Percentiles rank a stretch among this genome's conserved stretches.
phyloP scores from a whole-genome alignment of 192 early-diverging fungal genomes.

The Mortierella antarctica region DNA sequence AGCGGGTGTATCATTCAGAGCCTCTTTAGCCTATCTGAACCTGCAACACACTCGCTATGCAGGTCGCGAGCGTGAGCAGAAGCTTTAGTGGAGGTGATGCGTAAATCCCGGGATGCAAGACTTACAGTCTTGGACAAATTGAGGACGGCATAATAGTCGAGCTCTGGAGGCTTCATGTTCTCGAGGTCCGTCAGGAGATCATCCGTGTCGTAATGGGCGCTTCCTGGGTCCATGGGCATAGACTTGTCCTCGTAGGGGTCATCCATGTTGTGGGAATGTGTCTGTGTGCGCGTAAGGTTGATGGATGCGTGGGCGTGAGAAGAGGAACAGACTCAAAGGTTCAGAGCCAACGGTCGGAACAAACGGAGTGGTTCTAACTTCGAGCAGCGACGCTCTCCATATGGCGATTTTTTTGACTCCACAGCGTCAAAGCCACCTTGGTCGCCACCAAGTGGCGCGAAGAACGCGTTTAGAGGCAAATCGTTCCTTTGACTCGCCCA shows the following conservation, averaged over 20 bases:
- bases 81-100: background rate
- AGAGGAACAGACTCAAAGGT: background rate
- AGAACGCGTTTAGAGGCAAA: too few species aligned
- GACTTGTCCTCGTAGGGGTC: constrained; percentile 54
- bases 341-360: too few species aligned
- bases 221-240: constrained; percentile 32
- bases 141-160: constrained; percentile 74
- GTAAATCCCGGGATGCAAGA: background rate
- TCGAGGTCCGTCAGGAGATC: constrained; percentile 44
- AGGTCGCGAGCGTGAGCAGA: too few species aligned
- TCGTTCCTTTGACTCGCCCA: too few species aligned
- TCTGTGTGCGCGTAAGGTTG: background rate
- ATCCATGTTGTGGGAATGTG: constrained; percentile 19
- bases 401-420: too few species aligned
- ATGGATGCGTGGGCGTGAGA: background rate
- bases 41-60: too few species aligned
- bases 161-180: constrained; percentile 51
- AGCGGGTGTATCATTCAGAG: too few species aligned
- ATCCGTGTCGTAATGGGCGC: constrained; percentile 17
- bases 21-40: too few species aligned
- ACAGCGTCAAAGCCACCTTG: too few species aligned
- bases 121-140: constrained; percentile 73
- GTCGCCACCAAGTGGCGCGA: too few species aligned
- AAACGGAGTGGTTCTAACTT: too few species aligned
- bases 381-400: too few species aligned